Evolutionary conservation across 2,329 filamentous ascomycete genomes (phyloP).

Genomic region (Macrophomina phaseolina): DNA sequence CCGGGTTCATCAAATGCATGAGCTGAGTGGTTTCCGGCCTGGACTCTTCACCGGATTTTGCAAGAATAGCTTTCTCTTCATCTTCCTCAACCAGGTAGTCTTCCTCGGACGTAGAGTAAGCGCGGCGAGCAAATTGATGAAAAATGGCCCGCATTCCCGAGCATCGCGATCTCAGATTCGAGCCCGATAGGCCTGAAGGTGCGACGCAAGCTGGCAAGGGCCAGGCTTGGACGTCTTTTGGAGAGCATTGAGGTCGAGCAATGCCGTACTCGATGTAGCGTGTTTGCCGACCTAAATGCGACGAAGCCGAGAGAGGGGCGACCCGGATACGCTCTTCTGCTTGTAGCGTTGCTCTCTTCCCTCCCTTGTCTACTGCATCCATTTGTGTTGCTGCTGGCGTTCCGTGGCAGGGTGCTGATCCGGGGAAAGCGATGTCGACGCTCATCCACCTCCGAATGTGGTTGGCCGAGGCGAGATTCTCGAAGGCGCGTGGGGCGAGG

Average conservation of each 20-base stretch:
- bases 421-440: background rate
- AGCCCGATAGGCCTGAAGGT: background rate
- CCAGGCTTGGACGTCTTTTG: background rate
- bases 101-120: slow-evolving; percentile 6
- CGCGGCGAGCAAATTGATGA: background rate
- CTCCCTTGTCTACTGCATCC: background rate
- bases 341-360: background rate
- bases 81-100: slow-evolving; percentile 21
- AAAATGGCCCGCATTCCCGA: background rate
- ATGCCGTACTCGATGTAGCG: background rate
- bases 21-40: background rate
- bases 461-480: slow-evolving; percentile 31
- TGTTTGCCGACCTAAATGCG: background rate
- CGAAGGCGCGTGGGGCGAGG: slow-evolving; percentile 45
- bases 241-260: background rate
- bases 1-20: slow-evolving; percentile 2
- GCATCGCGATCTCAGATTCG: background rate
- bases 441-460: slow-evolving; percentile 11
- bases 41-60: background rate
- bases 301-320: background rate
- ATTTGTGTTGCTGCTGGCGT: background rate
- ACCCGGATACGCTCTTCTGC: too few species aligned
- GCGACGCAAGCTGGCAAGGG: background rate
- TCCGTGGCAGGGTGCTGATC: background rate
- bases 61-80: slow-evolving; percentile 8